Evolutionary conservation across 139 green algal species (phyloP).

Genomic region (Closterium sp.): DNA sequence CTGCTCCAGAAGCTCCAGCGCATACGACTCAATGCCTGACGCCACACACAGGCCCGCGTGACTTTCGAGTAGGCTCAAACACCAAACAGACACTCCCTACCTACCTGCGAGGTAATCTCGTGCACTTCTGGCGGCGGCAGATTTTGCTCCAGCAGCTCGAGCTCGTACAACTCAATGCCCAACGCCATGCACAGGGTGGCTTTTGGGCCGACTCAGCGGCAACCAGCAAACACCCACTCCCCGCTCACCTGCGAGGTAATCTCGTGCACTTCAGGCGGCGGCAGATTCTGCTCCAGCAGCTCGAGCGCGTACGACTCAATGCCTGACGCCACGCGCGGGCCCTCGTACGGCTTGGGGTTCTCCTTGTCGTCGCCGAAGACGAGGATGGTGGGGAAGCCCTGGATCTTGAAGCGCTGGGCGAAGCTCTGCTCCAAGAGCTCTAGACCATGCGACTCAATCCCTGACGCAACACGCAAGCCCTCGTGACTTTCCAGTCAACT

Average conservation of each 20-base stretch:
- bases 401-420: constrained; percentile 15
- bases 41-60: constrained; percentile 69
- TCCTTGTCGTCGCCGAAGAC: constrained; percentile 78
- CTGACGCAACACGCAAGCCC: constrained; percentile 56
- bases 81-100: constrained; percentile 4
- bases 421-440: constrained; percentile 14
- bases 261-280: constrained; percentile 60
- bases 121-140: constrained; percentile 42
- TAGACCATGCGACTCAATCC: constrained; percentile 60
- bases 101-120: constrained; percentile 68
- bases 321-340: constrained; percentile 60
- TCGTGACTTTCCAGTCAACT: not conserved
- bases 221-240: not conserved
- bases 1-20: constrained; percentile 40
- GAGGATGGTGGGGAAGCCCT: constrained; percentile 90
- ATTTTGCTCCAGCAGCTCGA: not conserved
- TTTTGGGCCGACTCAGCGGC: not conserved
- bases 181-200: too few species aligned
- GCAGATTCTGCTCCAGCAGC: not conserved
- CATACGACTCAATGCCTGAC: constrained; percentile 59
- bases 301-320: constrained; percentile 60
- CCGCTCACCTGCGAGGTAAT: constrained; percentile 62
- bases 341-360: constrained; percentile 73
- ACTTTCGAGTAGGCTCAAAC: too few species aligned
- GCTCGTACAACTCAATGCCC: too few species aligned